Base-by-base conservation (phyloP, 768 basidiomycete genomes). In the Leccinum ochraceum region DNA sequence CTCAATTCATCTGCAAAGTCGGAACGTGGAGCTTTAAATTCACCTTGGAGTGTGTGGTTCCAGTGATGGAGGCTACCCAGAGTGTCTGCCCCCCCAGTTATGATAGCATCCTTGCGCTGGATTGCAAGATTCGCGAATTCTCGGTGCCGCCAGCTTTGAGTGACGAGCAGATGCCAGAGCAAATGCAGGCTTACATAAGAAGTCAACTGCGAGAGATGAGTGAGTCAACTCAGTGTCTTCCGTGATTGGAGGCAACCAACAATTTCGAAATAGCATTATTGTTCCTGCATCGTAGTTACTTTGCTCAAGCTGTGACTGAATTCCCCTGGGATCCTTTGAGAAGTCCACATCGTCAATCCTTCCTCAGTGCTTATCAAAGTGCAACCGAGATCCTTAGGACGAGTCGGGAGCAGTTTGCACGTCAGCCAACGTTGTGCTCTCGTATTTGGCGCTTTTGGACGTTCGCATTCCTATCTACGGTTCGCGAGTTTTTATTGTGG, bases 401-500 rank as follows among this genome's bases (percentile, higher is more conserved):
- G 32, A 82, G 80, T 6, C 68, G 73, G 30, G 67, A 67, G 5
- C 80, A 82, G 52, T 84, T 78, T 61, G 56, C 62, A 11, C 75
- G 77, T 59, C 76, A 80, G 26, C 84, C 83, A 0, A 58, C 71
- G 8, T 71, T 87, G 11, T 76, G 79, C 53, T 71, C 79, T 42
- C 79, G 86, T 16, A 71, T 88, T 28, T 87, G 84, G 83, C 76
- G 78, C 56, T 80, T 85, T 58, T 88, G 86, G 86, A 78, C 84
- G 2, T 73, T 80, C 52, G 76, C 81, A 1, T 86, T 86, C 67
- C 77, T 80, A 13, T 80, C 86, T 16, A 78, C 83, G 42, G 84
- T 85, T 67, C 70, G 80, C 64, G 13, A 49, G 60, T 20, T 52
- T n/a, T 14, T 44, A 13, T 59, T 57, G 6, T 32, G 24, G 17